These are phyloP conservation scores for Spizellomyces sp. DNA, from an alignment of 192 early-diverging fungal species.

Conservation along the genomic window DNA sequence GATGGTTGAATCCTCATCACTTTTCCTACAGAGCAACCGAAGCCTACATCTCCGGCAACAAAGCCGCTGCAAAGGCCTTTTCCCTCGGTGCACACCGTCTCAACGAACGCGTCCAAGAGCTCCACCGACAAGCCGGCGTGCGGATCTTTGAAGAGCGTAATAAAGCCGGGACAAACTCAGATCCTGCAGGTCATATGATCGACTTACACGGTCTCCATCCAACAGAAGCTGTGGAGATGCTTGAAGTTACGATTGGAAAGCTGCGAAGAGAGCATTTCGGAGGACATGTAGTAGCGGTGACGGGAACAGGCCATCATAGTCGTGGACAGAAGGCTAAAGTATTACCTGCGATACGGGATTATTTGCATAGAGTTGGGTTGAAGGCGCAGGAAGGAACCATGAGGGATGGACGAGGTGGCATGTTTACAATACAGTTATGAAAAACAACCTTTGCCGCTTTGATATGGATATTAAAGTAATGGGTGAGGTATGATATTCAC, in stretches of 20 bases:
- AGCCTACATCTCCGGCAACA: constrained; percentile 48
- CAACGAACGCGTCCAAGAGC: constrained; percentile 41
- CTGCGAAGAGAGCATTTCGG: constrained; percentile 31
- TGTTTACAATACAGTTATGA: constrained; percentile 33
- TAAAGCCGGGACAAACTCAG: not conserved
- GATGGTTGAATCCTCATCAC: not conserved
- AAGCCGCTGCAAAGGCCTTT: constrained; percentile 52
- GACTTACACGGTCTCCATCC: constrained; percentile 60
- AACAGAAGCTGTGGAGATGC: constrained; percentile 45
- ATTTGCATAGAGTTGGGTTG: constrained; percentile 26
- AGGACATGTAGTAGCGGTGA: constrained; percentile 43
- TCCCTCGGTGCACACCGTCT: constrained; percentile 42
- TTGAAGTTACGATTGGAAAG: constrained; percentile 25
- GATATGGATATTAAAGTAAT: not conserved
- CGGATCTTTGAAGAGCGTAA: constrained; percentile 48
- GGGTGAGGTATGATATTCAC: constrained; percentile 29
- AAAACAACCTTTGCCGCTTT: not conserved
- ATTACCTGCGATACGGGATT: constrained; percentile 41
- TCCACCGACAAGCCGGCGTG: constrained; percentile 39
- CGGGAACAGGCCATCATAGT: constrained; percentile 56
- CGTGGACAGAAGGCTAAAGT: constrained; percentile 42
- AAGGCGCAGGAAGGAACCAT: constrained; percentile 40
- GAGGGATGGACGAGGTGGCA: constrained; percentile 47
- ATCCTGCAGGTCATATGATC: constrained; percentile 20
- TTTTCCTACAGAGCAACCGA: constrained; percentile 46